Base-by-base conservation (phyloP, 2,329 filamentous ascomycete species). In the Xylariaceae sp. region DNA sequence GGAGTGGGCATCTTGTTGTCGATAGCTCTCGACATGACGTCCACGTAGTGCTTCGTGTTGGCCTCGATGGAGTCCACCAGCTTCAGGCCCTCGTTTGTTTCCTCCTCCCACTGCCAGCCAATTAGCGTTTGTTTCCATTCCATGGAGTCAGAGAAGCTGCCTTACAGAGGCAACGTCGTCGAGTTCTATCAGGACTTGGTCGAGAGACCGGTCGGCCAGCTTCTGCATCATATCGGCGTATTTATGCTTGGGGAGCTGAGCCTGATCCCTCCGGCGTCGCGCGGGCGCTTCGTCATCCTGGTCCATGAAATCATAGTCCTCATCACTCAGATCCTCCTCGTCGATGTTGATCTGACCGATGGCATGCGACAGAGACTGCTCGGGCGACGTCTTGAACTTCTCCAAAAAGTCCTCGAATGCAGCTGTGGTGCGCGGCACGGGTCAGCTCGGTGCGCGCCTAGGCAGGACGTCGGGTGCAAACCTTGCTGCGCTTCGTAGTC, bases 41-140 rank as follows among this genome's bases (percentile, higher is more conserved):
- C 92, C 46, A 96, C 80, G 55, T 98, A 98, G 59, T 94, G 92
- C 53, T 92, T 84, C 12, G 92, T 87, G 61, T 98, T 98, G 47
- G 72, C 74, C 64, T 92, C 85, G 50, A 98, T 83, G 2, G 84
- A 93, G 29, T 83, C 75, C 14, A 94, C 82, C 31, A 96, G 68
- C 47, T 81, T 77, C 43, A 84, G 60, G 5, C 80, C 77, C 30
- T 82, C 77, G 33, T 78, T 77, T 15, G 79, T 61, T 18, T 77
- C 70, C 44, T 78, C 72, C 59, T 95, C 89, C 62, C 81, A 96
- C 80, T 90, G 36, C 3, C 12, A 31, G n/a, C n/a, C n/a, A n/a
- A n/a, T n/a, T n/a, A n/a, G n/a, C n/a, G n/a, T n/a, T n/a, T n/a
- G n/a, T n/a, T n/a, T n/a, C n/a, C n/a, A n/a, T n/a, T n/a, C n/a